Evolutionary conservation across 2,329 filamentous ascomycete genomes (phyloP).

Genomic region (Aspergillus proliferans): DNA sequence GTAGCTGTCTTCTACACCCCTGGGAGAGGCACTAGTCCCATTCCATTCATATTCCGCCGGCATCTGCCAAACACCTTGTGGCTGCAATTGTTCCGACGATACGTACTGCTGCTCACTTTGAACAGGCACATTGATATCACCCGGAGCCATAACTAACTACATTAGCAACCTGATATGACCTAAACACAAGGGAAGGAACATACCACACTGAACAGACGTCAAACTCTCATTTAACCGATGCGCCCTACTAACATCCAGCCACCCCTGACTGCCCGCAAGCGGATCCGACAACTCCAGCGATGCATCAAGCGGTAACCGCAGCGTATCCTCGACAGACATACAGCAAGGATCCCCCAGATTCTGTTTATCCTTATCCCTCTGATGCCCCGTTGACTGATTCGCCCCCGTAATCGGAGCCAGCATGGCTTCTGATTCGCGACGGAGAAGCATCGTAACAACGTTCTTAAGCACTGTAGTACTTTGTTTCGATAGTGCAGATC

Average conservation of each 20-base stretch:
- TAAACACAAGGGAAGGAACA: not conserved
- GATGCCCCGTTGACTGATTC: not conserved
- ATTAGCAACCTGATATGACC: not conserved
- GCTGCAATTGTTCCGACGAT: not conserved
- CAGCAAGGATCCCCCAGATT: not conserved
- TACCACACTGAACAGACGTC: slow-evolving; percentile 19
- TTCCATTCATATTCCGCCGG: slow-evolving; percentile 9
- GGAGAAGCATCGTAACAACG: slow-evolving; percentile 18
- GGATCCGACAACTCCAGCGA: slow-evolving; percentile 5
- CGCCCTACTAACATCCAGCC: slow-evolving; percentile 6
- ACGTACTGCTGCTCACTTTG: not conserved
- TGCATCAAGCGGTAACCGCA: slow-evolving; percentile 15
- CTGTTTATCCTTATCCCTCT: slow-evolving; percentile 1
- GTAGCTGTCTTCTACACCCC: not conserved
- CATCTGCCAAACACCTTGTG: slow-evolving; percentile 3
- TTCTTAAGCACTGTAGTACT: slow-evolving; percentile 20
- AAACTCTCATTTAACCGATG: slow-evolving; percentile 19
- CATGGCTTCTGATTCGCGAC: slow-evolving; percentile 19
- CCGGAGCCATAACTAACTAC: slow-evolving; percentile 6
- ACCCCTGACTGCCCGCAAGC: slow-evolving; percentile 1
- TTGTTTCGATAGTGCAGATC: slow-evolving; percentile 32
- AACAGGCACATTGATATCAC: slow-evolving; percentile 1
- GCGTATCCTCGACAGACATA: slow-evolving; percentile 19
- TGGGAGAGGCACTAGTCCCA: not conserved
- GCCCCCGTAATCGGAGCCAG: slow-evolving; percentile 13